Evolutionary conservation across 768 basidiomycete species (phyloP), one percentile per base, ranked within the genome.

Genomic region (Auricularia sp.): DNA sequence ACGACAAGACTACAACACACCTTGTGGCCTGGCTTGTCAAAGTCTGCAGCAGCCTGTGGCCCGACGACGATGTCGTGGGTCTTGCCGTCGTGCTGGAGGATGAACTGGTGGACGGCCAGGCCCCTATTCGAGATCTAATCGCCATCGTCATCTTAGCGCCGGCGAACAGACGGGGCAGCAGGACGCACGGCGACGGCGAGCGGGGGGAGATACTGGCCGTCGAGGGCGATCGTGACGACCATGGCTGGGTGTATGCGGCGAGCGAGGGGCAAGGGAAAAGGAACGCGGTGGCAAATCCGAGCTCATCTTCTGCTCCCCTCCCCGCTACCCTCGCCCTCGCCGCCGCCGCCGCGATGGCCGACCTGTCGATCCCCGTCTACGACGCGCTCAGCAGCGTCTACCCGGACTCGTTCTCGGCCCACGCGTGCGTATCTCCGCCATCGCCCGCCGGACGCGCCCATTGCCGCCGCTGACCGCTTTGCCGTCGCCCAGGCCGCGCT

Each of bases 1-100:
- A 29, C 23, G 8, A 1, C 29, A 23, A 14, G 29, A 18, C 23
- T 21, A 14, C 14, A 14, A 34, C 56, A 11, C 47, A 59, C 56
- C 56, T 84, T 87, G 71, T 86, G 81, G 11, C 72, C 73, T 6
- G 53, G 47, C 3, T 64, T 63, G 36, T 77, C 71, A 72, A 90
- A 87, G 66, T 78, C 83, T 66, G 78, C 70, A 61, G 87, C 83
- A 54, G 77, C 73, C 75, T 88, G 85, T 44, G 89, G 88, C 18
- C 88, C 89, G 68, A 89, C 79, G 53, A 91, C 83, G 65, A 91
- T 81, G 72, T 90, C 89, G 74, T 90, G 87, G 5, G 85, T 87
- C 87, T 88, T 81, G 54, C 87, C 88, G 70, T 85, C 82, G 47
- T 80, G 80, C 68, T 87, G 84, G 39, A 88, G 81, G 66, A 86